Conservation (phyloP, 345 rosid genomes). For the Dimocarpus longan region DNA sequence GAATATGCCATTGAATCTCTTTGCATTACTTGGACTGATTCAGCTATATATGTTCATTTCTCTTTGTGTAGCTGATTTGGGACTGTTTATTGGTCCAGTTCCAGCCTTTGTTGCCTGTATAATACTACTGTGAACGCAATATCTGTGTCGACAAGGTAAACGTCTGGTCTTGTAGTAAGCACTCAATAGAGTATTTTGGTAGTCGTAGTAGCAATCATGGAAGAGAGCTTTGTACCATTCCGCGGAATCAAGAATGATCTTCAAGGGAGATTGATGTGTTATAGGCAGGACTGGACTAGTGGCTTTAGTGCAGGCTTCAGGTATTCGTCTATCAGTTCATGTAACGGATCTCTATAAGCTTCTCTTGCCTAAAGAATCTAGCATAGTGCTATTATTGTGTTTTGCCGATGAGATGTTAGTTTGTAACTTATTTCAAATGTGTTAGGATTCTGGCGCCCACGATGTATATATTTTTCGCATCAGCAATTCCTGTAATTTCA, state of each 20-base stretch:
- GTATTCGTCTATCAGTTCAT: slow-evolving; percentile 35
- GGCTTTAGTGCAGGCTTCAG: slow-evolving; percentile 83
- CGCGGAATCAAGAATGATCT: slow-evolving; percentile 85
- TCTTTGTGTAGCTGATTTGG: slow-evolving; percentile 20
- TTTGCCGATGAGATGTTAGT: background rate
- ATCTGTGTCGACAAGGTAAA: slow-evolving; percentile 15
- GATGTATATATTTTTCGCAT: slow-evolving; percentile 92
- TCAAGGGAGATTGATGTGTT: slow-evolving; percentile 72
- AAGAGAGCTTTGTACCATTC: slow-evolving; percentile 88
- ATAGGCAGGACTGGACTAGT: slow-evolving; percentile 92
- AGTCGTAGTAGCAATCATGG: slow-evolving; percentile 44
- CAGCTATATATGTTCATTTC: background rate
- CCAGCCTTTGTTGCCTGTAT: slow-evolving; percentile 5
- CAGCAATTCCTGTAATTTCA: slow-evolving; percentile 92
- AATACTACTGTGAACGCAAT: slow-evolving; percentile 7
- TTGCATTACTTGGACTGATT: slow-evolving; percentile 16
- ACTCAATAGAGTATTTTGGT: slow-evolving; percentile 17
- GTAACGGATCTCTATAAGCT: background rate
- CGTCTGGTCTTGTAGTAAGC: slow-evolving; percentile 9
- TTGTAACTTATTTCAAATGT: slow-evolving; percentile 12
- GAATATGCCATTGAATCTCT: background rate
- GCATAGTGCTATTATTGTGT: background rate
- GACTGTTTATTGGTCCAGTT: slow-evolving; percentile 11
- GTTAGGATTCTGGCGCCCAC: slow-evolving; percentile 94
- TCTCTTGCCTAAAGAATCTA: background rate